Conservation (phyloP, 2,329 filamentous ascomycete species). For the Scedosporium boydii region DNA sequence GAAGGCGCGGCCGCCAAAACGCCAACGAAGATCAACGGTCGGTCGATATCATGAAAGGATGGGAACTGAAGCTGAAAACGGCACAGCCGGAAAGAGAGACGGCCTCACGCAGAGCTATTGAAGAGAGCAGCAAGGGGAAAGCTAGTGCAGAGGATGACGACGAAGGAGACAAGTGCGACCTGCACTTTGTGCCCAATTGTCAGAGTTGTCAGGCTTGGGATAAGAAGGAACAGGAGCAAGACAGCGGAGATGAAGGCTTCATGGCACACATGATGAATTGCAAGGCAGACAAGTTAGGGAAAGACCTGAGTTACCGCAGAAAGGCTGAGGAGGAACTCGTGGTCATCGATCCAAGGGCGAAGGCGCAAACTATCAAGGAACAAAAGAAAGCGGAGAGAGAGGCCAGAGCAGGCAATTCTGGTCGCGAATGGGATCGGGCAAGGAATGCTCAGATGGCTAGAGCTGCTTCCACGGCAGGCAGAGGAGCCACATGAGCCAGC, state of each 20-base stretch:
- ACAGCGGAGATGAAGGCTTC: conserved; percentile 63
- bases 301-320: conserved; percentile 81
- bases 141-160: conserved; percentile 34
- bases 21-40: conserved; percentile 52
- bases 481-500: conserved; percentile 39
- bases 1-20: conserved; percentile 48
- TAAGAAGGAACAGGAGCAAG: conserved; percentile 30
- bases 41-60: conserved; percentile 65
- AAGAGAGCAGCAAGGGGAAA: conserved; percentile 17
- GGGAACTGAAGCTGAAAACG: conserved; percentile 65
- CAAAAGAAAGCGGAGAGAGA: conserved; percentile 53
- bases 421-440: conserved; percentile 49
- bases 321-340: conserved; percentile 86
- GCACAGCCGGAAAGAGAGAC: conserved; percentile 30
- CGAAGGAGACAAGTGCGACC: conserved; percentile 72
- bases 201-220: conserved; percentile 88
- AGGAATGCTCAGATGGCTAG: conserved; percentile 47
- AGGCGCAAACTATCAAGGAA: conserved; percentile 62
- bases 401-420: conserved; percentile 35
- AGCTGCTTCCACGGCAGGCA: conserved; percentile 42
- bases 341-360: conserved; percentile 86
- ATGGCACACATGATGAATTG: conserved; percentile 80
- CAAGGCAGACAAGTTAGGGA: conserved; percentile 80
- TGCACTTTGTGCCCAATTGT: conserved; percentile 94
- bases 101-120: conserved; percentile 15